Percentiles rank a stretch among this genome's conserved stretches.
Evolutionary conservation across 805 yeast species (phyloP).

Genomic region (Sugiyamaella lignohabitans): DNA sequence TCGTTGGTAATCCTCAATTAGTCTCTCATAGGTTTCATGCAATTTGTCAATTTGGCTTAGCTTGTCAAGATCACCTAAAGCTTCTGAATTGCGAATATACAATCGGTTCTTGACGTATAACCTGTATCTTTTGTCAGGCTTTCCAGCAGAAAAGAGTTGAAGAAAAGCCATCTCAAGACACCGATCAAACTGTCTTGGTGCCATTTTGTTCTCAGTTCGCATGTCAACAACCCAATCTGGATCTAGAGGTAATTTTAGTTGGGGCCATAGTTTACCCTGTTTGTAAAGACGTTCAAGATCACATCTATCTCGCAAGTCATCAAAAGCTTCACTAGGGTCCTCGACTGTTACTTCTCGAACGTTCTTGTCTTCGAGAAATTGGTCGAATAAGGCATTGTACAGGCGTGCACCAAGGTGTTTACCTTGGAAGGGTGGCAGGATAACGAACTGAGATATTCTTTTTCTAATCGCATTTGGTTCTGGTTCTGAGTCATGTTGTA

Average conservation of each 20-base stretch:
- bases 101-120: conserved; percentile 67
- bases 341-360: conserved; percentile 79
- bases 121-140: conserved; percentile 38
- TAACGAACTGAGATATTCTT: conserved; percentile 80
- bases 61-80: conserved; percentile 47
- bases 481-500: conserved; percentile 40
- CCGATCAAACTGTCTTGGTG: conserved; percentile 70
- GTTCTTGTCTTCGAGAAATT: conserved; percentile 47
- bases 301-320: conserved; percentile 77
- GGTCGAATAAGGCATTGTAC: conserved; percentile 48
- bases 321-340: conserved; percentile 91
- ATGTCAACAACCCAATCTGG: conserved; percentile 39
- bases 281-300: conserved; percentile 53
- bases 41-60: conserved; percentile 61
- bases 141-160: conserved; percentile 48
- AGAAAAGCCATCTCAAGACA: conserved; percentile 68
- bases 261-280: conserved; percentile 12
- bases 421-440: conserved; percentile 80
- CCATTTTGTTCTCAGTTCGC: conserved; percentile 49
- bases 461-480: conserved; percentile 38
- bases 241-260: conserved; percentile 18
- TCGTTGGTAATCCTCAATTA: conserved; percentile 65
- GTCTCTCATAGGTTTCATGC: conserved; percentile 62
- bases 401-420: conserved; percentile 58
- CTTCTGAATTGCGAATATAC: conserved; percentile 74